phyloP scores from a whole-genome alignment of 2,329 filamentous ascomycete genomes.

The Fusarium humuli region DNA sequence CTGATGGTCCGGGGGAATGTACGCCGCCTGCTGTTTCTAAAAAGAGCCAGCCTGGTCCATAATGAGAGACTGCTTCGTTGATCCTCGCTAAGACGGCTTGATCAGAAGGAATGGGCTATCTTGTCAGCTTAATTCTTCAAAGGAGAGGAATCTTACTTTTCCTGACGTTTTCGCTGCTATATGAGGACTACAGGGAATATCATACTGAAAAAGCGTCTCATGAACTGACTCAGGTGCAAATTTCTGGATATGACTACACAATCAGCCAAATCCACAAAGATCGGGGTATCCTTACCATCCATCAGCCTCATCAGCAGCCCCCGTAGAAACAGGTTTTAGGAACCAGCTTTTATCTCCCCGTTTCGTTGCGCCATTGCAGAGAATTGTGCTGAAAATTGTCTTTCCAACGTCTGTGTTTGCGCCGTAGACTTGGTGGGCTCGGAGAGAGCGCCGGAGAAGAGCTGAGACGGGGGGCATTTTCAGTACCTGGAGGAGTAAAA shows the following conservation, averaged over 20 bases:
- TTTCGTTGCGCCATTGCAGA: slow-evolving; percentile 71
- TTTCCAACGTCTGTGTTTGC: slow-evolving; percentile 89
- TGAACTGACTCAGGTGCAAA: slow-evolving; percentile 64
- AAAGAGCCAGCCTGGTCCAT: slow-evolving; percentile 71
- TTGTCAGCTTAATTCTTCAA: background rate
- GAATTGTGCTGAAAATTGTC: slow-evolving; percentile 80
- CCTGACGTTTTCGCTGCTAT: slow-evolving; percentile 69
- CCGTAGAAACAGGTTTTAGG: slow-evolving; percentile 86
- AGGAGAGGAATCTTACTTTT: slow-evolving; percentile 49
- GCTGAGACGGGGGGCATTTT: slow-evolving; percentile 66
- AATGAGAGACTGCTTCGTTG: slow-evolving; percentile 49
- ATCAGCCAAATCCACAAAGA: background rate
- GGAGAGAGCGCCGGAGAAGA: slow-evolving; percentile 75
- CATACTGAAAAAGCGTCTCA: slow-evolving; percentile 76
- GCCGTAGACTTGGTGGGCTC: slow-evolving; percentile 80
- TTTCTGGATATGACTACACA: slow-evolving; percentile 66
- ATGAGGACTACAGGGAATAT: slow-evolving; percentile 81
- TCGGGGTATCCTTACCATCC: slow-evolving; percentile 67
- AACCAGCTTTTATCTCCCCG: slow-evolving; percentile 68
- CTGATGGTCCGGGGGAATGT: slow-evolving; percentile 81
- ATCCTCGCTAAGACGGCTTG: slow-evolving; percentile 63
- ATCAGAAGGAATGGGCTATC: slow-evolving; percentile 62
- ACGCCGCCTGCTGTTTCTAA: slow-evolving; percentile 87
- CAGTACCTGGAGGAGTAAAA: no score
- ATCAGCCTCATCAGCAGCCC: slow-evolving; percentile 76